phyloP scores from a whole-genome alignment of 2,329 filamentous ascomycete genomes.

The Penicillium sp. region DNA sequence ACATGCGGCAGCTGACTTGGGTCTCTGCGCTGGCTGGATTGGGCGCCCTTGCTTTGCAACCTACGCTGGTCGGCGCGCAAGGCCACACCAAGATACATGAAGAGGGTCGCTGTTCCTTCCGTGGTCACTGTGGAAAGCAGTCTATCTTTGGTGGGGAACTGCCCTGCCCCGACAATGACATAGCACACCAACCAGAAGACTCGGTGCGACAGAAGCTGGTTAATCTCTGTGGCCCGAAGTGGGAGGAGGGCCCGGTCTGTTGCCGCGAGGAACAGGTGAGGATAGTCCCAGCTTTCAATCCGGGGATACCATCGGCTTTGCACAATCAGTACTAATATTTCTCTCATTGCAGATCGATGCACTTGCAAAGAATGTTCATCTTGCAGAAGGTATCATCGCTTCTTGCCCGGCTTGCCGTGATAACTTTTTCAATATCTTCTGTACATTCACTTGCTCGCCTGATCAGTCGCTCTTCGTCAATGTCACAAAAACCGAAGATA shows the following conservation, averaged over 20 bases:
- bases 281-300: neutral
- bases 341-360: conserved; percentile 61
- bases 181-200: conserved; percentile 70
- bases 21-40: conserved; percentile 27
- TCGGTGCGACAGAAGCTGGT: conserved; percentile 74
- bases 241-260: conserved; percentile 80
- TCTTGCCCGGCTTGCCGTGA: conserved; percentile 95
- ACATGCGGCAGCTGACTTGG: conserved; percentile 33
- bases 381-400: conserved; percentile 83
- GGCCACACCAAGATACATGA: conserved; percentile 64
- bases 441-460: conserved; percentile 96
- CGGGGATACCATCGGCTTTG: neutral
- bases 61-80: conserved; percentile 27
- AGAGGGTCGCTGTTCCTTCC: conserved; percentile 81
- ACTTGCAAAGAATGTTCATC: conserved; percentile 79
- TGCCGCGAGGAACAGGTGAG: conserved; percentile 73
- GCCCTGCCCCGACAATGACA: conserved; percentile 87
- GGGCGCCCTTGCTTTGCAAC: conserved; percentile 26
- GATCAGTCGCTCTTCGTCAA: conserved; percentile 96
- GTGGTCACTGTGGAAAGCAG: conserved; percentile 87
- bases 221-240: conserved; percentile 81
- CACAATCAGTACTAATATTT: conserved; percentile 12
- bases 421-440: conserved; percentile 98
- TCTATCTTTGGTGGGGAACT: conserved; percentile 85
- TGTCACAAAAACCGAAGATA: conserved; percentile 69